Evolutionary conservation across 768 basidiomycete species (phyloP).

Genomic region (Polyporus arcularius): DNA sequence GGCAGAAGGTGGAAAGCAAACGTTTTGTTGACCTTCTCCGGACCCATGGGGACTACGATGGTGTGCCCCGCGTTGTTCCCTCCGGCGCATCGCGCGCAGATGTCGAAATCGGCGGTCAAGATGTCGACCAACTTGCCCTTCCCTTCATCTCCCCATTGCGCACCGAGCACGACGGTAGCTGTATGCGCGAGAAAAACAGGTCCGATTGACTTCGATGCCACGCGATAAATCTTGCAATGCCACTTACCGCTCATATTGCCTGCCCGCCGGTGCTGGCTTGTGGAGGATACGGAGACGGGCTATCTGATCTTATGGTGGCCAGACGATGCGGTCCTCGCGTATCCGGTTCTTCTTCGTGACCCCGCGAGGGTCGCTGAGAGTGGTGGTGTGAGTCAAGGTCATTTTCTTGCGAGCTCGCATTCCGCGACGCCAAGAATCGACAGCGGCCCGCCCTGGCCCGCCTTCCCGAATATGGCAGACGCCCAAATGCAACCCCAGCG

Average conservation of each 20-base stretch:
- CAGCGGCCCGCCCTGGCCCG: too few relatives aligned
- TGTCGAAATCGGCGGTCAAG: conserved; percentile 82
- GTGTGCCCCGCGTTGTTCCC: conserved; percentile 99
- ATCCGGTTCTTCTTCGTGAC: not conserved
- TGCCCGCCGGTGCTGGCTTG: not conserved
- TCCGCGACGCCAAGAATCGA: too few relatives aligned
- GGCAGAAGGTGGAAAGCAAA: conserved; percentile 97
- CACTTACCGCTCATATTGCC: conserved; percentile 8
- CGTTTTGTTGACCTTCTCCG: conserved; percentile 72
- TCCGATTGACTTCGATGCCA: not conserved
- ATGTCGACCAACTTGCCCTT: conserved; percentile 98
- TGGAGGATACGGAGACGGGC: not conserved
- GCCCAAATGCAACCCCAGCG: too few relatives aligned
- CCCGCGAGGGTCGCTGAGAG: not conserved
- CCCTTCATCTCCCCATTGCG: conserved; percentile 94
- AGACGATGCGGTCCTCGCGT: not conserved
- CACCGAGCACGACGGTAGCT: conserved; percentile 79
- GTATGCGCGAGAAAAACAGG: not conserved
- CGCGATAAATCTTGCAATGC: not conserved
- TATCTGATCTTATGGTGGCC: conserved; percentile 5
- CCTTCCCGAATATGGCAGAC: too few relatives aligned
- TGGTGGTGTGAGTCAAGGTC: conserved; percentile 13
- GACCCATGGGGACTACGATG: conserved; percentile 78
- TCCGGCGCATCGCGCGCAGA: conserved; percentile 96
- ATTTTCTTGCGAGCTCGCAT: conserved; percentile 11